A percentile compares a stretch with the other conserved stretches of the same genome.
Conservation (phyloP, 2,329 filamentous ascomycete species). For the Thelonectria discophora region DNA sequence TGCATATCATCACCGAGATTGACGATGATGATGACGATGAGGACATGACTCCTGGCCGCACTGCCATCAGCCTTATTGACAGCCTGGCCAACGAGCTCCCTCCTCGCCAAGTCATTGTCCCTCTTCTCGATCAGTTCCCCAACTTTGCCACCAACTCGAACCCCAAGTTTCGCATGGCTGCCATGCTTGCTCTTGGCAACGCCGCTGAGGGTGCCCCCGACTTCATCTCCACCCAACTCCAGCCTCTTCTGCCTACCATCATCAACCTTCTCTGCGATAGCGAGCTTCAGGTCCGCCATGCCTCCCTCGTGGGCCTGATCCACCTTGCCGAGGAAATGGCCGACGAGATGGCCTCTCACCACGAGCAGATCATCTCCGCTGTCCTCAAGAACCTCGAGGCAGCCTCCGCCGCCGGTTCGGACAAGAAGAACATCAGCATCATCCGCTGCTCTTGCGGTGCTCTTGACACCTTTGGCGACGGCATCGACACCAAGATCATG, state of each 20-base stretch:
- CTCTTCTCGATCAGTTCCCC: conserved; percentile 86
- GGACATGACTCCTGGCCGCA: conserved; percentile 81
- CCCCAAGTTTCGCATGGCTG: conserved; percentile 84
- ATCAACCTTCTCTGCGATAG: conserved; percentile 84
- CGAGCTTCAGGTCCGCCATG: conserved; percentile 85
- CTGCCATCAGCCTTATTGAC: conserved; percentile 87
- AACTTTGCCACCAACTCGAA: conserved; percentile 79
- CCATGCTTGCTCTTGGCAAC: conserved; percentile 90
- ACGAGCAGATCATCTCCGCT: conserved; percentile 83
- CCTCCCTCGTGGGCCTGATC: conserved; percentile 86
- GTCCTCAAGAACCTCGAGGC: conserved; percentile 90
- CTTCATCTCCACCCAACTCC: conserved; percentile 93
- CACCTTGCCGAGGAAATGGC: conserved; percentile 92
- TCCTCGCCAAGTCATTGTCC: conserved; percentile 92
- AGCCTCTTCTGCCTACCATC: conserved; percentile 84
- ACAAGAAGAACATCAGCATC: conserved; percentile 83
- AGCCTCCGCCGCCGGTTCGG: conserved; percentile 72
- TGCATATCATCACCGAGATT: conserved; percentile 91
- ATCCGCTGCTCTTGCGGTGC: conserved; percentile 90
- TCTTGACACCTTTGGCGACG: conserved; percentile 89
- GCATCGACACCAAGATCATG: conserved; percentile 81
- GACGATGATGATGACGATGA: conserved; percentile 81
- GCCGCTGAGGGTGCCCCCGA: conserved; percentile 97
- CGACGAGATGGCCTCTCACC: conserved; percentile 87
- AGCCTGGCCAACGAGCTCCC: conserved; percentile 88